Conservation (phyloP, 2,329 filamentous ascomycete genomes). For the Chaetomium globosum region DNA sequence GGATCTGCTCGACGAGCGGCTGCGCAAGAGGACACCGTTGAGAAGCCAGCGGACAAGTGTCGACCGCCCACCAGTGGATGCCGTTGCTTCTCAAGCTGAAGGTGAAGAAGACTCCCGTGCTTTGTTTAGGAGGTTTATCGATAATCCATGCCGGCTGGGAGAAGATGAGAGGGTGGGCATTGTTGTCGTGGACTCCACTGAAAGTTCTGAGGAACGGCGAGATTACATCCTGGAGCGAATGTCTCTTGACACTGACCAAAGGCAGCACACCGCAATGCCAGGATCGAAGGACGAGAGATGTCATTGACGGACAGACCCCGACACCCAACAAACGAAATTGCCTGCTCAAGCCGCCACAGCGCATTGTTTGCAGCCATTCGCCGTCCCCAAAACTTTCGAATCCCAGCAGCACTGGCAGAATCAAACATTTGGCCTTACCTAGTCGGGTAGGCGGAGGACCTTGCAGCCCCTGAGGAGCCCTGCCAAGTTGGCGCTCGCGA, state of each 20-base stretch:
- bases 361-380: neutral
- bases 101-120: neutral
- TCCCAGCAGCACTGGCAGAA: slow-evolving; percentile 5
- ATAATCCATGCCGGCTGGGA: neutral
- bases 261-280: neutral
- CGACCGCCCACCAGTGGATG: neutral
- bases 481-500: slow-evolving; percentile 5
- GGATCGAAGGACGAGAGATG: neutral
- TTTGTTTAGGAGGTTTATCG: neutral
- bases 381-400: neutral
- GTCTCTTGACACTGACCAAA: neutral
- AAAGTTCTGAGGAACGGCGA: neutral
- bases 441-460: slow-evolving; percentile 18
- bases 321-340: neutral
- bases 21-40: neutral
- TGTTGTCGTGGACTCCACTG: neutral
- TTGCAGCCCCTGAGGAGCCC: slow-evolving; percentile 8
- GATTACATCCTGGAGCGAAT: neutral
- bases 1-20: neutral
- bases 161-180: neutral
- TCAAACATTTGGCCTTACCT: neutral
- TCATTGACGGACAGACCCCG: neutral
- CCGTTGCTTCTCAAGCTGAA: neutral
- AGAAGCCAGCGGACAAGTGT: slow-evolving; percentile 3
- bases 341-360: neutral